Evolutionary conservation across 23 red algal species (phyloP).

Genomic region (Pyropia yezoensis): DNA sequence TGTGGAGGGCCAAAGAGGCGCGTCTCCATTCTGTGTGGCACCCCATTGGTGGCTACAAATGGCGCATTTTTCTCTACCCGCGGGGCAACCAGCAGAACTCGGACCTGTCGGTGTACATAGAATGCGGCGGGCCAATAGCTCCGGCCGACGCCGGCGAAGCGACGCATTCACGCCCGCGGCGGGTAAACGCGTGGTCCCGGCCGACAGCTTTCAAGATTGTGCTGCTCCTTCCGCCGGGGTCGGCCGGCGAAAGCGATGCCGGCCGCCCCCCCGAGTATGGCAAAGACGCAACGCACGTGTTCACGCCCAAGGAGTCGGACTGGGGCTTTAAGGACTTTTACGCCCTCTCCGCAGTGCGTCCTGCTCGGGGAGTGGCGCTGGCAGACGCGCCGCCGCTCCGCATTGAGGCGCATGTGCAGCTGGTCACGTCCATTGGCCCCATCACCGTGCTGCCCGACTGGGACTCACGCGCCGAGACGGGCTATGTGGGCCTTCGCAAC

Average conservation of each 20-base stretch:
- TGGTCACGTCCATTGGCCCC: not conserved
- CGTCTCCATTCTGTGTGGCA: conserved; percentile 57
- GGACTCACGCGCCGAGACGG: conserved; percentile 82
- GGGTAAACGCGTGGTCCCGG: too few species aligned
- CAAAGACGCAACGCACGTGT: conserved; percentile 70
- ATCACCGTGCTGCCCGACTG: not conserved
- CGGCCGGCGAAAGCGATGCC: too few species aligned
- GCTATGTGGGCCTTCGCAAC: conserved; percentile 92
- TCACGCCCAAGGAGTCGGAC: conserved; percentile 71
- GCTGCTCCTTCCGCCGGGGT: too few species aligned
- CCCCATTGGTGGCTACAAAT: conserved; percentile 60
- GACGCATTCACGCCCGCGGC: too few species aligned
- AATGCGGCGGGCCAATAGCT: conserved; percentile 70
- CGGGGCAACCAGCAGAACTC: conserved; percentile 50
- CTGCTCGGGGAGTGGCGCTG: too few species aligned
- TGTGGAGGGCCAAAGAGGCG: too few species aligned
- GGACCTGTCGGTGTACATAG: conserved; percentile 75
- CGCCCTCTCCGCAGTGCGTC: not conserved
- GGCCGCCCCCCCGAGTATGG: not conserved
- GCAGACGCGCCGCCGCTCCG: conserved; percentile 25
- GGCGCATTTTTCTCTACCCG: conserved; percentile 94
- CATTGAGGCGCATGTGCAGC: conserved; percentile 38
- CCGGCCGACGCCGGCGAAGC: too few species aligned
- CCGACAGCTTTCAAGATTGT: too few species aligned
- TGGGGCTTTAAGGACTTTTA: conserved; percentile 98